phyloP scores from a whole-genome alignment of 805 yeast species.

The Citeromyces matritensis region DNA sequence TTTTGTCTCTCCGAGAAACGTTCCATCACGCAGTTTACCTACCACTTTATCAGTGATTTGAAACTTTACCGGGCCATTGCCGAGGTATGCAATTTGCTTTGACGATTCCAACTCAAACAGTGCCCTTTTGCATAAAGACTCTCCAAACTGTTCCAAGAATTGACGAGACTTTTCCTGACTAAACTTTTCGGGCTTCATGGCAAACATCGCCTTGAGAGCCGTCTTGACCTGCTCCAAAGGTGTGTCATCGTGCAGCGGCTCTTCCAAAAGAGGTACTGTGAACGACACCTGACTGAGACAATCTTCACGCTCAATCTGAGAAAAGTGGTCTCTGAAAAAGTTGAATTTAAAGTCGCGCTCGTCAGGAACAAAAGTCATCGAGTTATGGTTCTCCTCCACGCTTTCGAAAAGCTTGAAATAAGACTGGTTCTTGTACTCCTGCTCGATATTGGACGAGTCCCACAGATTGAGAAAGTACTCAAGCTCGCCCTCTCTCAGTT shows the following conservation, averaged over 20 bases:
- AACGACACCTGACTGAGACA: conserved; percentile 30
- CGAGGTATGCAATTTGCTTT: conserved; percentile 36
- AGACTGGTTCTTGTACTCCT: too few species aligned
- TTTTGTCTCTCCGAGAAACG: conserved; percentile 28
- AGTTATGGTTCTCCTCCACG: conserved; percentile 34
- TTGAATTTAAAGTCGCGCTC: conserved; percentile 15
- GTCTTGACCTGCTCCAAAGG: conserved; percentile 20
- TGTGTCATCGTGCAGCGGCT: conserved; percentile 6
- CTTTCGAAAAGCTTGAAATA: too few species aligned
- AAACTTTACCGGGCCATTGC: conserved; percentile 36
- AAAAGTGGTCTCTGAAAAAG: conserved; percentile 30
- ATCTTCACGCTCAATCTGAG: conserved; percentile 62
- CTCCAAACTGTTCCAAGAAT: conserved; percentile 28
- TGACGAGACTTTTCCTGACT: conserved; percentile 27
- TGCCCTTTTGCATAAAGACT: conserved; percentile 32
- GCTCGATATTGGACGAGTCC: conserved; percentile 48
- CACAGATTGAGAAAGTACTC: conserved; percentile 44
- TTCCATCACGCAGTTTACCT: conserved; percentile 18
- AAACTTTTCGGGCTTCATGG: conserved; percentile 33
- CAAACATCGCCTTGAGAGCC: conserved; percentile 38
- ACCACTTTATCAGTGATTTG: conserved; percentile 38
- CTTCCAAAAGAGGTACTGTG: conserved; percentile 12
- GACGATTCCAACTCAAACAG: conserved; percentile 33
- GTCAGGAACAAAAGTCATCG: conserved; percentile 24
- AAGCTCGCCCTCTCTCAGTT: conserved; percentile 37